Conservation (phyloP, 345 rosid species). For the Eucalyptus caleyi region DNA sequence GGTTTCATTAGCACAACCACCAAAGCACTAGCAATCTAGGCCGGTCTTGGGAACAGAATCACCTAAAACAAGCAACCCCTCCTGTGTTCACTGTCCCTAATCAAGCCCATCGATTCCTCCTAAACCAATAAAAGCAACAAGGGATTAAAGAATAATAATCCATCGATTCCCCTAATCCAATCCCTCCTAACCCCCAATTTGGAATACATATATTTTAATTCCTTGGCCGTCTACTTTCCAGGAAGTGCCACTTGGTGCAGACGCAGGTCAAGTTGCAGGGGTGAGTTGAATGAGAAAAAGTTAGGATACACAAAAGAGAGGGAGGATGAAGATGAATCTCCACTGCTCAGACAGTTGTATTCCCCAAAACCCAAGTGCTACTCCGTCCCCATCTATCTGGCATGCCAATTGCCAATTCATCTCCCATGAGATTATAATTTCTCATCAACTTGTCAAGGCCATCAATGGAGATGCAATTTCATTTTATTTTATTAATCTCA, state of each 20-base stretch:
- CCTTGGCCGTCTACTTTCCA: neutral
- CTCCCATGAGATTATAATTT: neutral
- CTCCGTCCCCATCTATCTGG: neutral
- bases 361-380: neutral
- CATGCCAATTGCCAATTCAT: neutral
- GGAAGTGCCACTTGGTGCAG: neutral
- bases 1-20: neutral
- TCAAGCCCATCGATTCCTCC: neutral
- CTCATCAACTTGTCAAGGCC: neutral
- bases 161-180: neutral
- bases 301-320: neutral
- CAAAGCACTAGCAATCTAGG: neutral
- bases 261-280: neutral
- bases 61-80: neutral
- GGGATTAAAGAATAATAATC: neutral
- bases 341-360: neutral
- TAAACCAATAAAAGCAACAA: neutral
- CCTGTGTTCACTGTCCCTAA: neutral
- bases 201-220: neutral
- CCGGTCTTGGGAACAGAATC: neutral
- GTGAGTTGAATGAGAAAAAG: neutral
- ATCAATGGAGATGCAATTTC: neutral
- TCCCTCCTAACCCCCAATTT: neutral
- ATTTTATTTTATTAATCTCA: neutral
- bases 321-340: neutral